Conservation (phyloP, 257 asterid species). For the Gynochthodes officinalis region DNA sequence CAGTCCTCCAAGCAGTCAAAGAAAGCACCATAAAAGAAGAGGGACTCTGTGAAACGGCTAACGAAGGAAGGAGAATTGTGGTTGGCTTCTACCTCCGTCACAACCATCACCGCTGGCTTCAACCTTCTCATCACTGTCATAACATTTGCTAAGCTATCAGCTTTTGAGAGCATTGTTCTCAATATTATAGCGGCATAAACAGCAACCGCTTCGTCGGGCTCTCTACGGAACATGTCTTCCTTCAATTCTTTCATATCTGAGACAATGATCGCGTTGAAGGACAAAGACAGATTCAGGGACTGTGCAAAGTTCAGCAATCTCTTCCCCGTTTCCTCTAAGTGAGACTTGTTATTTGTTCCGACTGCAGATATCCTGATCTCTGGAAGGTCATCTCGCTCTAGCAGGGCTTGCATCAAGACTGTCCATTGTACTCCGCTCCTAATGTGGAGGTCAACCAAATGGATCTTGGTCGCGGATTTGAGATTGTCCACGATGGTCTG, state of each 20-base stretch:
- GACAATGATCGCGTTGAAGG: conserved; percentile 34
- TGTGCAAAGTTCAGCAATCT: conserved; percentile 44
- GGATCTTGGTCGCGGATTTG: conserved; percentile 36
- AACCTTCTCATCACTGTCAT: conserved; percentile 39
- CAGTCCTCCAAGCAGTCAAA: conserved; percentile 66
- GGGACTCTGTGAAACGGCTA: conserved; percentile 54
- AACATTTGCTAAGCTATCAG: conserved; percentile 35
- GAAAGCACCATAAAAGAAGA: conserved; percentile 43
- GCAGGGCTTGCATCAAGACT: conserved; percentile 57
- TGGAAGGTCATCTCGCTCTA: conserved; percentile 24
- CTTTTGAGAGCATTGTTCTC: conserved; percentile 50
- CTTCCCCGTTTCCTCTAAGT: conserved; percentile 41
- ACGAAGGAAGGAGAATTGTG: conserved; percentile 60
- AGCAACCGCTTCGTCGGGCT: conserved; percentile 43
- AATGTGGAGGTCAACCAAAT: conserved; percentile 60
- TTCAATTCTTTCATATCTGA: conserved; percentile 41
- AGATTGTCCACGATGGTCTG: conserved; percentile 50
- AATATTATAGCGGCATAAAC: conserved; percentile 40
- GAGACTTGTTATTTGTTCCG: conserved; percentile 28
- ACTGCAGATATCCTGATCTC: conserved; percentile 53
- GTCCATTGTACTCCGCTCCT: conserved; percentile 70
- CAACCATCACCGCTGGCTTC: conserved; percentile 51
- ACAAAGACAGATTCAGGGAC: conserved; percentile 45
- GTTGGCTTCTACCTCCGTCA: conserved; percentile 63
- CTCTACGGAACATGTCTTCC: conserved; percentile 27